A percentile compares a stretch with the other conserved stretches of the same genome.
Evolutionary conservation across 331 rosid species (phyloP).

Genomic region (Spiraea crenata): DNA sequence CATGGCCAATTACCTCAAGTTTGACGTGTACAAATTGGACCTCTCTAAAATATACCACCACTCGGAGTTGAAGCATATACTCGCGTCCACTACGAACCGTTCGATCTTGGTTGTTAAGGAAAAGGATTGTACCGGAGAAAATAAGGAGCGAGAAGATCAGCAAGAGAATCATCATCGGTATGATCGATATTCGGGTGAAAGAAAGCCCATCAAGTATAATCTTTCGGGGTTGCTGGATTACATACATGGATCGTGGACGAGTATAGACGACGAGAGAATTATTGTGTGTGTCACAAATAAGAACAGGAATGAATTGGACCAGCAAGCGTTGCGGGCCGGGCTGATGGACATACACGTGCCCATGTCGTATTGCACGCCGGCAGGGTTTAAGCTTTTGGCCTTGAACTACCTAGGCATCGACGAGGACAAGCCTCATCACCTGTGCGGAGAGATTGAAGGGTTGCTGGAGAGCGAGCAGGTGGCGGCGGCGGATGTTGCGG

Average conservation of each 20-base stretch:
- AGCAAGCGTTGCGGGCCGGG: constrained; percentile 46
- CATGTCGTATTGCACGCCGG: constrained; percentile 39
- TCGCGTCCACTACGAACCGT: constrained; percentile 21
- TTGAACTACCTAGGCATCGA: constrained; percentile 40
- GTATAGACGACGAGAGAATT: constrained; percentile 54
- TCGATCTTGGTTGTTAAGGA: constrained; percentile 15
- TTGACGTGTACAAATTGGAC: constrained; percentile 33
- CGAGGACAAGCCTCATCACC: background rate
- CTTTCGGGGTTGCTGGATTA: constrained; percentile 45
- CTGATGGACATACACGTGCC: constrained; percentile 53
- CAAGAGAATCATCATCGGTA: constrained; percentile 3
- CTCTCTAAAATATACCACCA: constrained; percentile 20
- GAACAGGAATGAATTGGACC: constrained; percentile 37
- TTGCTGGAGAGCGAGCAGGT: constrained; percentile 24
- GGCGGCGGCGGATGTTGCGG: constrained; percentile 47
- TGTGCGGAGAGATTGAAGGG: constrained; percentile 25
- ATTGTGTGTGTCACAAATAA: constrained; percentile 56
- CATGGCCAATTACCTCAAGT: constrained; percentile 27
- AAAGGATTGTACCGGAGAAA: constrained; percentile 18
- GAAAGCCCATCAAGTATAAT: constrained; percentile 15
- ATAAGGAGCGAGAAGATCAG: background rate
- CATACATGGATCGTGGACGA: constrained; percentile 63
- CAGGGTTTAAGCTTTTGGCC: constrained; percentile 41
- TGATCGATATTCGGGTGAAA: background rate
- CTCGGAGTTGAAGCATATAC: constrained; percentile 9